A percentile compares a stretch with the other conserved stretches of the same genome.
Evolutionary conservation across 768 basidiomycete species (phyloP).

Genomic region (Krasilnikovozyma curviuscula): DNA sequence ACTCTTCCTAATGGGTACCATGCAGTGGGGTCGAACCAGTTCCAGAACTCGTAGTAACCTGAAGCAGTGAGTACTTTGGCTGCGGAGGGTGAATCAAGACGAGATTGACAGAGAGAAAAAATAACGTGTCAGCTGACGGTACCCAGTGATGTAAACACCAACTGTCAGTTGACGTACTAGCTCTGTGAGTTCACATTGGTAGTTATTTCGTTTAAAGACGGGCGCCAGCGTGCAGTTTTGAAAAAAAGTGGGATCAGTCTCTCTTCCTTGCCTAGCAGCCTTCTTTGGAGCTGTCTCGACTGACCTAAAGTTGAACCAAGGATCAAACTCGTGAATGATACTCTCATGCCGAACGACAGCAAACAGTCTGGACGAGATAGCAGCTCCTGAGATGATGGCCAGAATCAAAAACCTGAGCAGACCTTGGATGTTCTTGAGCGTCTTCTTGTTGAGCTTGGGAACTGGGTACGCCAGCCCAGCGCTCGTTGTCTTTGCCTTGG

Average conservation of each 20-base stretch:
- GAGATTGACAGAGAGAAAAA: not conserved
- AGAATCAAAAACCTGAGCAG: slow-evolving; percentile 80
- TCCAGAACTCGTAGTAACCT: slow-evolving; percentile 79
- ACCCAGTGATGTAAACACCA: no score
- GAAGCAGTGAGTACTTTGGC: not conserved
- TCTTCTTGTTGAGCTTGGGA: slow-evolving; percentile 27
- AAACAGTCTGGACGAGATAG: slow-evolving; percentile 86
- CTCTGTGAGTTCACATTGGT: no score
- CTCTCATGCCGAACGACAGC: slow-evolving; percentile 97
- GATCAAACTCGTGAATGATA: slow-evolving; percentile 98
- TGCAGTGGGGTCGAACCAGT: slow-evolving; percentile 99
- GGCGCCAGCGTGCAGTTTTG: no score
- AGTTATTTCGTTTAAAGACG: no score
- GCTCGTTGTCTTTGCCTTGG: no score
- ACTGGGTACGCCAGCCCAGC: slow-evolving; percentile 23
- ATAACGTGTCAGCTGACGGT: no score
- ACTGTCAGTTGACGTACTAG: no score
- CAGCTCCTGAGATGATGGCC: slow-evolving; percentile 74
- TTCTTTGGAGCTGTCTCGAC: no score
- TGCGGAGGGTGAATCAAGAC: not conserved
- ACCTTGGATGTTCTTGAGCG: slow-evolving; percentile 71
- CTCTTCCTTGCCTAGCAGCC: no score
- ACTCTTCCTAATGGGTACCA: slow-evolving; percentile 99
- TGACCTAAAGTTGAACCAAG: slow-evolving; percentile 99
- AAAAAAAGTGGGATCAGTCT: no score